Evolutionary conservation across 2,329 filamentous ascomycete genomes (phyloP).

Genomic region (Fusarium sp.): DNA sequence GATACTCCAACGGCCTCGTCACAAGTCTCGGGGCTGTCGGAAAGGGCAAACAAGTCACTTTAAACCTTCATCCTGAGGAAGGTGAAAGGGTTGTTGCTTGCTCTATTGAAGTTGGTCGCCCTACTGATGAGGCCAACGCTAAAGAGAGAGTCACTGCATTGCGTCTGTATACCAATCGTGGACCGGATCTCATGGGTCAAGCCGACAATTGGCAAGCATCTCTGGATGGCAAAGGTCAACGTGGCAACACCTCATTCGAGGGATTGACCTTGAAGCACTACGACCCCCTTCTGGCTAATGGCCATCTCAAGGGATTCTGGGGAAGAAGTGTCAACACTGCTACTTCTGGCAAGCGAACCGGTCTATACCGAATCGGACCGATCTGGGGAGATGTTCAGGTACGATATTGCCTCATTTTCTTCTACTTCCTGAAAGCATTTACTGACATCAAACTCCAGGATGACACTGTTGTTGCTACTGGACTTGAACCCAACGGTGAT

Average conservation of each 20-base stretch:
- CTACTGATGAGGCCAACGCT: neutral
- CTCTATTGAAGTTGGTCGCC: neutral
- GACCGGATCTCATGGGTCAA: neutral
- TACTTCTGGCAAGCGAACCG: constrained; percentile 1
- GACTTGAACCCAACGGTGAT: neutral
- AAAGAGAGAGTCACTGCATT: neutral
- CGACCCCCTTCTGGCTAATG: neutral
- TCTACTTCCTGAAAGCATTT: no score
- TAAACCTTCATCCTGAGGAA: neutral
- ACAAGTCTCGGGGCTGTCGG: neutral
- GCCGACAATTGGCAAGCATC: neutral
- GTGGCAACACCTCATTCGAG: neutral
- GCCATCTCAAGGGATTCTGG: constrained; percentile 12
- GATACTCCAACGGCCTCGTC: constrained; percentile 2
- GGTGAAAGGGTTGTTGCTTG: neutral
- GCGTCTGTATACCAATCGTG: neutral
- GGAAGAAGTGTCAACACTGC: constrained; percentile 6
- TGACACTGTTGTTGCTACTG: neutral
- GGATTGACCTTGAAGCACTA: neutral
- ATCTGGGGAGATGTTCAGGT: constrained; percentile 6
- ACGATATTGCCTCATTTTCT: no score
- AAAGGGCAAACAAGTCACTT: neutral
- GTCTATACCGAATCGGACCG: neutral
- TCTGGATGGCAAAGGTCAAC: neutral
- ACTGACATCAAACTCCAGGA: neutral